Evolutionary conservation across 2,329 filamentous ascomycete genomes (phyloP).

Genomic region (Bipolaris bicolor): DNA sequence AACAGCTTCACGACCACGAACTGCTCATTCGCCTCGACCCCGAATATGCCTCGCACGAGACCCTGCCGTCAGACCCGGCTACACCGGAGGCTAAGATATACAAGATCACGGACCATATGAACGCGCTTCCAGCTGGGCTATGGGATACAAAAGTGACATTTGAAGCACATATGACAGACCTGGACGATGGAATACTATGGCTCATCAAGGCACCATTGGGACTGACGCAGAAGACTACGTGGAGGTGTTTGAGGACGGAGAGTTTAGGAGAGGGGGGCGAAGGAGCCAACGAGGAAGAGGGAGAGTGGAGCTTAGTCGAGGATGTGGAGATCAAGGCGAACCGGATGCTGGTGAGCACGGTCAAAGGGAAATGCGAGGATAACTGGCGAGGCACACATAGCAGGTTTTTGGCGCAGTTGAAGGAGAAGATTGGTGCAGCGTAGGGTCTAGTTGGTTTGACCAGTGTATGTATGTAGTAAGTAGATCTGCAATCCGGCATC

Average conservation of each 20-base stretch:
- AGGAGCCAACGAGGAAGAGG: constrained; percentile 17
- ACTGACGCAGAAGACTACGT: constrained; percentile 40
- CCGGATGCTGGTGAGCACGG: constrained; percentile 42
- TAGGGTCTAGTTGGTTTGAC: background rate
- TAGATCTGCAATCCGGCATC: background rate
- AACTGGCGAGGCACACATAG: constrained; percentile 44
- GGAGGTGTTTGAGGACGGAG: constrained; percentile 35
- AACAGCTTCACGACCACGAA: constrained; percentile 44
- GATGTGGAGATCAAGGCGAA: constrained; percentile 47
- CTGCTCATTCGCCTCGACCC: constrained; percentile 47
- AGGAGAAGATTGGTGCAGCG: constrained; percentile 1
- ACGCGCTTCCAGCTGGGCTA: constrained; percentile 43
- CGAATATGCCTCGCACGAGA: constrained; percentile 43
- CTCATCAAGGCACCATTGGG: constrained; percentile 46
- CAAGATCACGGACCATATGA: constrained; percentile 48
- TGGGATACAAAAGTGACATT: constrained; percentile 48
- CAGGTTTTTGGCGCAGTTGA: constrained; percentile 38
- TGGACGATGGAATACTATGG: constrained; percentile 44
- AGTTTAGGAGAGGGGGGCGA: constrained; percentile 20
- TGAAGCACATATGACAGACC: constrained; percentile 42
- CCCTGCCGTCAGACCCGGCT: constrained; percentile 26
- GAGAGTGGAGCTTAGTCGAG: constrained; percentile 44
- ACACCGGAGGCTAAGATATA: constrained; percentile 41
- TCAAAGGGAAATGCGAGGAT: constrained; percentile 47
- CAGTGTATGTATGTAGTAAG: background rate